Conservation (phyloP, 345 rosid species). For the Heritiera fomes region DNA sequence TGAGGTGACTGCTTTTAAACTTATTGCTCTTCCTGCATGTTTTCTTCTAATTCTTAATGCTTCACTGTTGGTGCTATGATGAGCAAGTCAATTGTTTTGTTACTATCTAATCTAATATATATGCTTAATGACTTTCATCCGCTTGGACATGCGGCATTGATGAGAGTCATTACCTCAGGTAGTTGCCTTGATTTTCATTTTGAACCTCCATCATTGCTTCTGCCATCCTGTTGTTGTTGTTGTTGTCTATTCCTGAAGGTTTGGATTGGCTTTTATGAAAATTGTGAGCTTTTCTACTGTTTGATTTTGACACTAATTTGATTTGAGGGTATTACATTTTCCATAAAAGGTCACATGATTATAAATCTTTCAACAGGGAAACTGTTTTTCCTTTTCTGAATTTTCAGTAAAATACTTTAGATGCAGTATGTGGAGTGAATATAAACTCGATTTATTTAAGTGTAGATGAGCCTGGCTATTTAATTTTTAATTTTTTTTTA, state of each 20-base stretch:
- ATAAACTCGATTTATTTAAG: neutral
- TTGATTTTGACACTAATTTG: neutral
- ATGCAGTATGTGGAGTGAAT: neutral
- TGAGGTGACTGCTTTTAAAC: too few relatives aligned
- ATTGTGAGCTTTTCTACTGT: neutral
- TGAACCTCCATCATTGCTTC: neutral
- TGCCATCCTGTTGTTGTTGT: neutral
- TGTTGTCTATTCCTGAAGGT: neutral
- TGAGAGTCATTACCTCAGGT: neutral
- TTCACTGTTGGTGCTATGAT: neutral
- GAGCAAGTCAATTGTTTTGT: neutral
- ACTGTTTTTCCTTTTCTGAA: neutral
- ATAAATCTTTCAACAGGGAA: neutral
- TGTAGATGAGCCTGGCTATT: neutral
- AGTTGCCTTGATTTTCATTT: constrained; percentile 2
- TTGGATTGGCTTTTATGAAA: neutral
- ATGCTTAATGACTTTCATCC: neutral
- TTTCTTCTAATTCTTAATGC: neutral
- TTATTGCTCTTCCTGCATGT: too few relatives aligned
- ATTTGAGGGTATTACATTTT: neutral
- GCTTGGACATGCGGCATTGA: neutral
- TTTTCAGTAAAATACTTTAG: neutral
- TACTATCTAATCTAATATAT: neutral
- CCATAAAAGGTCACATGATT: neutral
- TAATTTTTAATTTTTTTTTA: neutral